phyloP scores from a whole-genome alignment of 169 alveolate species.

The Fabrea salina region DNA sequence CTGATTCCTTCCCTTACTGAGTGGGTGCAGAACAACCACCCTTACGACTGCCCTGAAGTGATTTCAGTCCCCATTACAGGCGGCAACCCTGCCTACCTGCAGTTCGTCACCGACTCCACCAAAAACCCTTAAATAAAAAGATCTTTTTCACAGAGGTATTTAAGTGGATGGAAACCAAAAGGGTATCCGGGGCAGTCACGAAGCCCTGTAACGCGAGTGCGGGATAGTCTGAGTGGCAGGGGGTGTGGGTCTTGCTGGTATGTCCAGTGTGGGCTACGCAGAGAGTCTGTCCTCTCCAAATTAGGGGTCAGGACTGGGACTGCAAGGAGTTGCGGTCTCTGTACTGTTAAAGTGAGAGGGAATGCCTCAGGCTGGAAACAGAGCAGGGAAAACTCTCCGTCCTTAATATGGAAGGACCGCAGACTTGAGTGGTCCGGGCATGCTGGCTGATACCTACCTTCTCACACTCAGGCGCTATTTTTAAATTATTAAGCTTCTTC shows the following conservation, averaged over 20 bases:
- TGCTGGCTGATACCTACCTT: slow-evolving; percentile 9
- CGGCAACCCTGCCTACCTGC: not conserved
- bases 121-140: not conserved
- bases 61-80: not conserved
- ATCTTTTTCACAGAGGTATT: not conserved
- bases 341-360: slow-evolving; percentile 66
- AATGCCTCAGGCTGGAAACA: slow-evolving; percentile 80
- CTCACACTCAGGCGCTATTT: too few relatives aligned
- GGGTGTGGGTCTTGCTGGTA: slow-evolving; percentile 12
- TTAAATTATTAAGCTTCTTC: too few relatives aligned
- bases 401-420: slow-evolving; percentile 76
- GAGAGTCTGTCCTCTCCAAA: slow-evolving; percentile 72
- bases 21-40: slow-evolving; percentile 7
- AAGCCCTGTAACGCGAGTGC: slow-evolving; percentile 25
- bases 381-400: slow-evolving; percentile 80
- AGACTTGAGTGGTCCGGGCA: slow-evolving; percentile 39
- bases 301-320: slow-evolving; percentile 65
- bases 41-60: slow-evolving; percentile 15
- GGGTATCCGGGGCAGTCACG: slow-evolving; percentile 25
- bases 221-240: slow-evolving; percentile 25
- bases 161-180: not conserved
- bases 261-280: slow-evolving; percentile 5
- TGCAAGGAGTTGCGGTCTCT: slow-evolving; percentile 41
- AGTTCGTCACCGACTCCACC: not conserved
- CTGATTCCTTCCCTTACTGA: not conserved